Conservation (phyloP, 2,329 filamentous ascomycete genomes). For the Ophiostoma sp. region DNA sequence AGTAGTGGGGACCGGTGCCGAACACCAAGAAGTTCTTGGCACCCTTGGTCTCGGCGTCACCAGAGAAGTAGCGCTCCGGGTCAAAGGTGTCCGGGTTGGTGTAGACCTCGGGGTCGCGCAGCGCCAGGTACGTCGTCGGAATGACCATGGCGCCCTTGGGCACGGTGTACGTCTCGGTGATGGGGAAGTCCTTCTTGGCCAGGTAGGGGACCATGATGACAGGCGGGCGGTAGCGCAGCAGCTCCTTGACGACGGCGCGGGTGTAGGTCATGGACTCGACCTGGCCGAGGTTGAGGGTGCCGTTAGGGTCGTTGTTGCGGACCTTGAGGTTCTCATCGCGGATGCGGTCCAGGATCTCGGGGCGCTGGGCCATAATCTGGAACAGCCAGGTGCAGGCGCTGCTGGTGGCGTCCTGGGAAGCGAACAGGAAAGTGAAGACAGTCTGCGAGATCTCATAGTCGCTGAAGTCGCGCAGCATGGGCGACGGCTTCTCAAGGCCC, state of each 20-base stretch:
- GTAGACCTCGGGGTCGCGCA: conserved; percentile 92
- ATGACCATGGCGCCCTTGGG: conserved; percentile 96
- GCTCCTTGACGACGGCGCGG: conserved; percentile 85
- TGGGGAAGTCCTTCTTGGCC: conserved; percentile 92
- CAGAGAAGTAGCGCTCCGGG: conserved; percentile 87
- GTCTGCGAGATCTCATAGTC: conserved; percentile 93
- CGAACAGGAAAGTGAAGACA: conserved; percentile 94
- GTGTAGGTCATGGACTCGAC: conserved; percentile 89
- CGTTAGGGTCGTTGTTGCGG: conserved; percentile 72
- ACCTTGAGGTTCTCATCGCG: conserved; percentile 84
- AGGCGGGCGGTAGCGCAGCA: conserved; percentile 89
- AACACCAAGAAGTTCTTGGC: conserved; percentile 97
- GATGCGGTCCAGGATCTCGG: conserved; percentile 86
- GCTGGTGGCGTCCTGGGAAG: conserved; percentile 94
- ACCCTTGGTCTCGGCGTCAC: conserved; percentile 80
- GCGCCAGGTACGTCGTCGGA: conserved; percentile 83
- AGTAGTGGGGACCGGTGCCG: conserved; percentile 94
- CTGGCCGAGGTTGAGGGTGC: conserved; percentile 74
- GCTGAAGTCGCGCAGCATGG: conserved; percentile 80
- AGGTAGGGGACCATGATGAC: conserved; percentile 97
- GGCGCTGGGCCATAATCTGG: conserved; percentile 89
- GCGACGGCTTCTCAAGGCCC: conserved; percentile 74
- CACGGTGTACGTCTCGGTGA: conserved; percentile 84
- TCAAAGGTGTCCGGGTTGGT: conserved; percentile 85
- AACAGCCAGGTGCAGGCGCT: conserved; percentile 94